Base-by-base conservation (phyloP, 2,329 filamentous ascomycete genomes). In the Fusarium sp. region DNA sequence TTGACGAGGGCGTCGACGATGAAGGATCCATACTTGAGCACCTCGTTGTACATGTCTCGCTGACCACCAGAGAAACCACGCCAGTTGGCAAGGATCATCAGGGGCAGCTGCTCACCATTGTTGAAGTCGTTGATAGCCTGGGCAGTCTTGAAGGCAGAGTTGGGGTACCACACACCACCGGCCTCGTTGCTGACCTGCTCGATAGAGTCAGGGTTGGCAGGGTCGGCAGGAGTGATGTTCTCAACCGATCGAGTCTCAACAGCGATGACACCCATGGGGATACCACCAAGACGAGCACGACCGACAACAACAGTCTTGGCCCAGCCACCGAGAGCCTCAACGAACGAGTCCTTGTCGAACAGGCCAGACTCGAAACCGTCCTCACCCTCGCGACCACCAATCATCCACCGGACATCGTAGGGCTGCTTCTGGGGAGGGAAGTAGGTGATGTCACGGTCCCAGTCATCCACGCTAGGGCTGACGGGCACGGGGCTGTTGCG, bases 11-110 rank as follows among this genome's bases (percentile, higher is more conserved):
- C 96, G 81, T 99, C 97, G 78, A 99, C 97, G 81, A 99, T 99
- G 90, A 97, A 98, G 20, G 96, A 98, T 82, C 97, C 97, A 81
- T 99, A 99, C 89, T 99, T 99, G 85, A 99, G 92, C 18, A 99
- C 97, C 86, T 99, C 97, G 87, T 98, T 98, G 92, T 97, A 99
- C 97, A 99, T 99, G 86, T 99, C 97, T 78, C 96, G 95, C 87
- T 99, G 97, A 76, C 97, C 97, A 88, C 97, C 97, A 77, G 97
- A 99, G 94, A 99, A 99, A 88, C 97, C 97, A 92, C 97, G 93
- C 97, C 97, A 99, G 90, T 99, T 99, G 86, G 97, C 97, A 75
- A 99, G 92, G 82, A 99, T 99, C 95, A 99, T 98, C 76, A 99
- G 88, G 67, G 97, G 97, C 81, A 99, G 89, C 87, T 99, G 97